phyloP scores from a whole-genome alignment of 768 basidiomycete genomes.

The Rhodotorula kratochvilovae region DNA sequence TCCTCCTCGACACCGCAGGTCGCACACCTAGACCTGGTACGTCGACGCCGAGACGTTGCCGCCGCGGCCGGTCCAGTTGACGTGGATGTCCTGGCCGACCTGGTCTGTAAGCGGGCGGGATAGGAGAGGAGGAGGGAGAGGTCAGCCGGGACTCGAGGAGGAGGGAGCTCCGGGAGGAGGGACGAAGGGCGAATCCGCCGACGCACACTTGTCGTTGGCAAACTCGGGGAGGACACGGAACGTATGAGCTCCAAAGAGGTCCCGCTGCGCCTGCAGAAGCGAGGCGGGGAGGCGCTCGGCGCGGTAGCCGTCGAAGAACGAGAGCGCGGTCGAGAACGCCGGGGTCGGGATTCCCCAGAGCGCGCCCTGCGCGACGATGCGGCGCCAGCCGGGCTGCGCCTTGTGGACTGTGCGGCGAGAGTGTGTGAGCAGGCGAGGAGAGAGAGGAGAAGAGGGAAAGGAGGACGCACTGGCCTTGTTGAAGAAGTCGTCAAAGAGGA shows the following conservation, averaged over 20 bases:
- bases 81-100: neutral
- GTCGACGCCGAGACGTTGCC: slow-evolving; percentile 2
- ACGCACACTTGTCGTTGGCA: neutral
- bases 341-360: slow-evolving; percentile 98
- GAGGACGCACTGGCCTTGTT: slow-evolving; percentile 63
- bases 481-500: slow-evolving; percentile 96
- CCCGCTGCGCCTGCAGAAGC: slow-evolving; percentile 84
- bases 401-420: slow-evolving; percentile 57
- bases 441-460: neutral
- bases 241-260: neutral
- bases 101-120: neutral
- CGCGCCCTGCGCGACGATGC: slow-evolving; percentile 88
- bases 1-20: no score
- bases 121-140: no score
- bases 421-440: neutral
- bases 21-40: neutral
- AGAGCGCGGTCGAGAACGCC: slow-evolving; percentile 94
- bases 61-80: slow-evolving; percentile 1
- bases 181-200: no score
- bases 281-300: slow-evolving; percentile 91
- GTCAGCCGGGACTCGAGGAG: no score
- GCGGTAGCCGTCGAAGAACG: slow-evolving; percentile 98
- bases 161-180: no score
- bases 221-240: neutral
- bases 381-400: slow-evolving; percentile 97